Evolutionary conservation across 495 filamentous ascomycete species (phyloP), one percentile per base, ranked within the genome.

Genomic region (Recurvomyces mirabilis): DNA sequence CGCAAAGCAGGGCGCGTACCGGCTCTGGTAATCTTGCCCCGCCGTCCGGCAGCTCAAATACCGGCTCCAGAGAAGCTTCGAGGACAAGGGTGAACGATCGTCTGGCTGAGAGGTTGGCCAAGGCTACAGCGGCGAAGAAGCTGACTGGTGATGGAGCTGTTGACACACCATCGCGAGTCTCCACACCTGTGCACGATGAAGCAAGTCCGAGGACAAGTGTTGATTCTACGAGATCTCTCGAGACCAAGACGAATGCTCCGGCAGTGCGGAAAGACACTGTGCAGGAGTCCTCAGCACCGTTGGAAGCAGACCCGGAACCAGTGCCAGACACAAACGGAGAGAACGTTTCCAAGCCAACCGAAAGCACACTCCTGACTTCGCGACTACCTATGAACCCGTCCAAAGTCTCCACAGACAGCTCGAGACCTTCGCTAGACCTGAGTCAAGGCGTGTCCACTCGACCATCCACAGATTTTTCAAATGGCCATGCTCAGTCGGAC

Each of bases 61-160:
- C 32, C 9, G 48, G 24, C 23, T 40, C 46, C 5, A 17, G 51
- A 33, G 46, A 50, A 34, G 41, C 41, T n/a, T 54, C 68, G 30
- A 67, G 64, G 43, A 71, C 38, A 31, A 60, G 65, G 35, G 57
- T 71, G 43, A 87, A 79, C 66, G 82, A 87, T 52, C 75, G 82
- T 9, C 71, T 94, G 23, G 86, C 93, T 58, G 87, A 93, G 63
- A 75, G 84, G 7, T 34, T 56, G 37, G 54, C 54, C 10, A 53
- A 53, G 42, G 54, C 46, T 30, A 53, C 50, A 15, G 41, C 46
- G 4, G 33, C 25, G 23, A 52, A 47, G 43, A 28, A 25, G 14
- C 9, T 19, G 3, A 40, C 45, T 21, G 14, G 49, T 42, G 15
- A 25, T n/a, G 29, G 38, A 20, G 40, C 5, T 5, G 34, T 28